These are phyloP conservation scores for Penicillium sp. DNA, from an alignment of 2,329 filamentous ascomycete species.

Conservation along the genomic window DNA sequence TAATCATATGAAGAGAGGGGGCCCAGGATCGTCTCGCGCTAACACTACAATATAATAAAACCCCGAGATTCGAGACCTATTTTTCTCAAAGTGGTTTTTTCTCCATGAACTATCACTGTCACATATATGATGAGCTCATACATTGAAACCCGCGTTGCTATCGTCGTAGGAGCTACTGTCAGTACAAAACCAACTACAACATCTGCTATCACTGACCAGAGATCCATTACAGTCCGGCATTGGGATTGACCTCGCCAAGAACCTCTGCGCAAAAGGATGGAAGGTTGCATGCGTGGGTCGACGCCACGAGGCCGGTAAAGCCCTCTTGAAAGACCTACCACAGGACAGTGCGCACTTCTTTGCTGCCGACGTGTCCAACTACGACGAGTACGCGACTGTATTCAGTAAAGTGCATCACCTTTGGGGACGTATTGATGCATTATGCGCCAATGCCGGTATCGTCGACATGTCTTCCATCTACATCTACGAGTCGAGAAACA, in stretches of 20 bases:
- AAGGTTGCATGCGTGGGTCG: conserved; percentile 40
- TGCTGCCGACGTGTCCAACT: conserved; percentile 47
- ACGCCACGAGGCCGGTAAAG: conserved; percentile 31
- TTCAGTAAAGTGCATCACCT: conserved; percentile 46
- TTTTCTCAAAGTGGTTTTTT: background rate
- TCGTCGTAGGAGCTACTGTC: conserved; percentile 45
- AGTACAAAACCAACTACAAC: conserved; percentile 16
- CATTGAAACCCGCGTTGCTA: conserved; percentile 32
- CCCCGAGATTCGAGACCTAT: background rate
- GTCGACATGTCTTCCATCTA: conserved; percentile 49
- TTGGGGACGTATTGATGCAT: conserved; percentile 49
- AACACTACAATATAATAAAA: background rate
- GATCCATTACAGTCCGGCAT: conserved; percentile 46
- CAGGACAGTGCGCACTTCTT: conserved; percentile 44
- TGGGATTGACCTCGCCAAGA: conserved; percentile 42
- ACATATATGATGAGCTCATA: conserved; percentile 11
- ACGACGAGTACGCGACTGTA: conserved; percentile 44
- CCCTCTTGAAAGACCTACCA: conserved; percentile 32
- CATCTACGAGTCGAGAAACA: conserved; percentile 37
- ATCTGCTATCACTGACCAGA: background rate
- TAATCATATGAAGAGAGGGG: background rate
- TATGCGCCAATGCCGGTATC: conserved; percentile 53
- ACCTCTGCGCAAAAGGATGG: conserved; percentile 38
- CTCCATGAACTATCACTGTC: background rate
- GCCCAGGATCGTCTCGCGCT: background rate